Percentiles rank a stretch among this genome's conserved stretches.
These are phyloP conservation scores for Pythium guiyangense DNA, from an alignment of 352 stramenopile species.

Conservation along the genomic window DNA sequence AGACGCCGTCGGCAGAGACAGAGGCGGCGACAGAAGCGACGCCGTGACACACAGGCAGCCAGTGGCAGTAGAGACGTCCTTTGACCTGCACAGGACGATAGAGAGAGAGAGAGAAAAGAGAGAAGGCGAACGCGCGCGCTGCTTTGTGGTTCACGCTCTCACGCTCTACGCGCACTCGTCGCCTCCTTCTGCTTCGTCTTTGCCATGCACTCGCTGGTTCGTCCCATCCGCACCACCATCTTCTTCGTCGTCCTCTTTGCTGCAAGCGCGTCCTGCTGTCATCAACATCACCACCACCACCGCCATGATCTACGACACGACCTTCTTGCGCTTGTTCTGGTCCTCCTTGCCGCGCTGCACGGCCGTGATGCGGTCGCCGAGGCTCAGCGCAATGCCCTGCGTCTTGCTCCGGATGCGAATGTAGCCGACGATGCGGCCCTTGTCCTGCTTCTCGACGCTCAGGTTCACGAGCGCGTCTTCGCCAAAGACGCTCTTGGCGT, in stretches of 20 bases:
- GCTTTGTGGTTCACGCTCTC: not conserved
- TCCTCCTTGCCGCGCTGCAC: slow-evolving; percentile 91
- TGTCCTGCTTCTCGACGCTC: slow-evolving; percentile 98
- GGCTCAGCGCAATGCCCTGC: slow-evolving; percentile 98
- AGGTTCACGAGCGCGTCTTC: slow-evolving; percentile 99
- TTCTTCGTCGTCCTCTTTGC: no score
- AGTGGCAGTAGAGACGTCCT: no score
- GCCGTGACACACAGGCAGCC: no score
- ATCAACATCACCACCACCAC: not conserved
- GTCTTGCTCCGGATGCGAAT: slow-evolving; percentile 99
- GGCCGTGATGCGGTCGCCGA: slow-evolving; percentile 98
- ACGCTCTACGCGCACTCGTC: slow-evolving; percentile 1
- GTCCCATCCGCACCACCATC: not conserved
- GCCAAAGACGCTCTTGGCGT: slow-evolving; percentile 91
- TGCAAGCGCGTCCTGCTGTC: no score
- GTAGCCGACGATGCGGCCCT: slow-evolving; percentile 96
- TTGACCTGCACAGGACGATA: no score
- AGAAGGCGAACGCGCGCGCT: no score
- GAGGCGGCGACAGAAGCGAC: no score
- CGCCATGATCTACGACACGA: slow-evolving; percentile 49
- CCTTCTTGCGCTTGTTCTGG: slow-evolving; percentile 81
- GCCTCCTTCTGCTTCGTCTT: not conserved
- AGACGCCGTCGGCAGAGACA: slow-evolving; percentile 26
- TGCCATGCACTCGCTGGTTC: not conserved
- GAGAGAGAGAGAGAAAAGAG: no score